These are phyloP conservation scores for Calonectria pseudoreteaudii DNA, from an alignment of 2,329 filamentous ascomycete genomes.

Conservation along the genomic window DNA sequence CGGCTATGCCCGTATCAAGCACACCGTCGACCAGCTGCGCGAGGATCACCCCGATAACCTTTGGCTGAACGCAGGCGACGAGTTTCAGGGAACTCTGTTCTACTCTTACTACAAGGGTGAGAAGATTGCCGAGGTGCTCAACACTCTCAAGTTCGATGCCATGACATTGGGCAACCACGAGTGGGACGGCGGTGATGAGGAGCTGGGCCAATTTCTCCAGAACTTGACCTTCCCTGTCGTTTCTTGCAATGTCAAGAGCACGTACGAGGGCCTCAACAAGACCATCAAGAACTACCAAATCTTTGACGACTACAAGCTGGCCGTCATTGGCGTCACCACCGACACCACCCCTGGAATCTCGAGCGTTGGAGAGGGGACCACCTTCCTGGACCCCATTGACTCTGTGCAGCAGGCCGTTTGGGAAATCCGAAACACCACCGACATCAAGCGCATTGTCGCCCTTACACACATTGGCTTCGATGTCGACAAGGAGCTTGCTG, in stretches of 20 bases:
- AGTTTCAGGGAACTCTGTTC: constrained; percentile 77
- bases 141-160: constrained; percentile 73
- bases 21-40: constrained; percentile 67
- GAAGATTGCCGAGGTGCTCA: constrained; percentile 76
- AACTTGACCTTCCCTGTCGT: constrained; percentile 75
- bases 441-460: constrained; percentile 73
- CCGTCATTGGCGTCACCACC: constrained; percentile 74
- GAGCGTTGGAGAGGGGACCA: constrained; percentile 67
- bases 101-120: constrained; percentile 75
- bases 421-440: constrained; percentile 69
- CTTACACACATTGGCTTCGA: constrained; percentile 77
- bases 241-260: constrained; percentile 72
- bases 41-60: constrained; percentile 70
- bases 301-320: constrained; percentile 70
- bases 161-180: constrained; percentile 78
- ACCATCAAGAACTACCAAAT: constrained; percentile 75
- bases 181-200: constrained; percentile 73
- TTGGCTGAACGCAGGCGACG: constrained; percentile 75
- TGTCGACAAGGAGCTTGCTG: constrained; percentile 70
- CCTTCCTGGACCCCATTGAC: constrained; percentile 67
- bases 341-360: constrained; percentile 69
- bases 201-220: constrained; percentile 69
- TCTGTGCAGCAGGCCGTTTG: constrained; percentile 72
- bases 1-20: constrained; percentile 74
- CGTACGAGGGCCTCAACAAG: constrained; percentile 68